Evolutionary conservation across 768 basidiomycete species (phyloP), one percentile per base, ranked within the genome.

Genomic region (Tricholoma terreum): DNA sequence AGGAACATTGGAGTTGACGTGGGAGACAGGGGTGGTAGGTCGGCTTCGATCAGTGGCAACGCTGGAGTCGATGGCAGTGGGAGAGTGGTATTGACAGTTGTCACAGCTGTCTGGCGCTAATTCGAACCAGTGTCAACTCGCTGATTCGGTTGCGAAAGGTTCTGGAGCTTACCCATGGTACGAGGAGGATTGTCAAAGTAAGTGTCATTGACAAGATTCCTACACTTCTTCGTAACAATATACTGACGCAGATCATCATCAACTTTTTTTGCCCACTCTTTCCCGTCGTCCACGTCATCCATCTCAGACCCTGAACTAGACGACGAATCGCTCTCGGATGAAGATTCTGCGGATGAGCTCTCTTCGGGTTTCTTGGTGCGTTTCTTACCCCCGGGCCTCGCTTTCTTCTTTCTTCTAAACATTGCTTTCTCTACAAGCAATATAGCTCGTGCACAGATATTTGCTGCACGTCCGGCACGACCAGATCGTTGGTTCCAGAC

Each of bases 401-500:
- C 62, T 27, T 36, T 54, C 24, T 67, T 64, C 27, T 52, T 49
- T n/a, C 55, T 51, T 52, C 70, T 61, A 38, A 73, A 74, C 52
- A 71, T 64, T 6, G 66, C 65, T 45, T 65, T 56, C 54, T 74
- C 68, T 0, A 62, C 63, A 0, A 73, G 55, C 1, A 75, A 54
- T 24, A 71, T 56, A 2, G 69, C 71, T 7, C 58, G 60, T 0
- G 72, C 71, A 9, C 64, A 50, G 10, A 72, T 57, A 4, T 40
- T 24, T 3, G 50, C 72, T 2, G 66, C 71, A 6, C 69, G 70
- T 0, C 70, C 69, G 0, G 65, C 67, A 1, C n/a, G n/a, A n/a
- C n/a, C n/a, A n/a, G n/a, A n/a, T n/a, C 70, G 62, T 55, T 77
- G 75, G 1, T 64, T 65, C 69, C 70, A 75, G 2, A 73, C 60